These are phyloP conservation scores for Chalaropsis ovoidea DNA, from an alignment of 2,329 filamentous ascomycete genomes.

Conservation along the genomic window DNA sequence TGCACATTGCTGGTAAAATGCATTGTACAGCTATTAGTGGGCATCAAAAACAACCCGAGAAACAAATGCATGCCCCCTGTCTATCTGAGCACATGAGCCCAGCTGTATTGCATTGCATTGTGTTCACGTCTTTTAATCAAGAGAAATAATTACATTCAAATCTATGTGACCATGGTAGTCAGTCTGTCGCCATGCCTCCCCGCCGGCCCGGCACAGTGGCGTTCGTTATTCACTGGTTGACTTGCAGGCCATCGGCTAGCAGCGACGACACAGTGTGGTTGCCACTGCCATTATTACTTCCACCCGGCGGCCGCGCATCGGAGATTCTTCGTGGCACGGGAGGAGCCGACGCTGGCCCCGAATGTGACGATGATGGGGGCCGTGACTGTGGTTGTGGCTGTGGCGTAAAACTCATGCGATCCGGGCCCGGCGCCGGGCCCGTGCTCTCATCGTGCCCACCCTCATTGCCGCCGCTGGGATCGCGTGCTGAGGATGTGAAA, in stretches of 20 bases:
- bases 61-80: neutral
- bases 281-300: constrained; percentile 22
- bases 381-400: constrained; percentile 8
- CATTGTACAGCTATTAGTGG: constrained; percentile 1
- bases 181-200: neutral
- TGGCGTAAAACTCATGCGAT: constrained; percentile 18
- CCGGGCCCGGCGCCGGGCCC: neutral
- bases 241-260: constrained; percentile 33
- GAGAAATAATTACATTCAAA: constrained; percentile 6
- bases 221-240: constrained; percentile 27
- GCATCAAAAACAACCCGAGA: constrained; percentile 1
- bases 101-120: neutral
- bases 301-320: constrained; percentile 23
- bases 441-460: constrained; percentile 9
- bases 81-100: neutral
- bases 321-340: neutral
- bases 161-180: neutral
- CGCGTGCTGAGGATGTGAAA: neutral
- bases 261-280: constrained; percentile 39
- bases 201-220: neutral
- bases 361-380: constrained; percentile 2
- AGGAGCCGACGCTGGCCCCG: neutral
- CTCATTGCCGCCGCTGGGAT: neutral
- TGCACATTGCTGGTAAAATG: neutral
- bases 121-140: no score